A percentile compares a stretch with the other conserved stretches of the same genome.
Evolutionary conservation across 2,329 filamentous ascomycete genomes (phyloP).

Genomic region (Exophiala sp.): DNA sequence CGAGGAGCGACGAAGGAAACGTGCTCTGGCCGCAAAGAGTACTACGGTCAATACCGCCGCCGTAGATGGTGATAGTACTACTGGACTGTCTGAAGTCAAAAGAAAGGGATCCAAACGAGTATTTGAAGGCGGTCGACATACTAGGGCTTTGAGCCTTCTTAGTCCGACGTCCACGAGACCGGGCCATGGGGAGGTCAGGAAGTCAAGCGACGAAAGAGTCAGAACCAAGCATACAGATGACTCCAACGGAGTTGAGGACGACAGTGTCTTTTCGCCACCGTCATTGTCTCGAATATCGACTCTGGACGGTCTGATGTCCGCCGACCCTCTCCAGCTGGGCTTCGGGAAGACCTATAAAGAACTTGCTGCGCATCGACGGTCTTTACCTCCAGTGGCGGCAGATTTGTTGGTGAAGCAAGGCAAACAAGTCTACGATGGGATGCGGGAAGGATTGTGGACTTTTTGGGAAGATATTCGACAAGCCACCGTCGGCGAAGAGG

Average conservation of each 20-base stretch:
- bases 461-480: constrained; percentile 94
- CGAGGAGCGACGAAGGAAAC: constrained; percentile 22
- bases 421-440: constrained; percentile 81
- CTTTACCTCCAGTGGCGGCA: constrained; percentile 42
- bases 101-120: constrained; percentile 49
- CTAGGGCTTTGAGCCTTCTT: constrained; percentile 69
- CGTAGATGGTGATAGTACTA: too few relatives aligned
- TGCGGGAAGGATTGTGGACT: constrained; percentile 83
- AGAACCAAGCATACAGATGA: too few relatives aligned
- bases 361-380: constrained; percentile 37
- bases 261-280: neutral
- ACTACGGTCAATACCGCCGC: neutral
- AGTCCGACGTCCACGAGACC: constrained; percentile 36
- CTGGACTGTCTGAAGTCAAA: too few relatives aligned
- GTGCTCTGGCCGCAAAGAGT: constrained; percentile 20
- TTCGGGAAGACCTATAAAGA: constrained; percentile 33
- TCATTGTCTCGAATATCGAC: constrained; percentile 18
- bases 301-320: constrained; percentile 25
- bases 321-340: constrained; percentile 21
- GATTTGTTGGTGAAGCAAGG: constrained; percentile 51
- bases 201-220: neutral
- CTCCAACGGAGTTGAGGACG: neutral
- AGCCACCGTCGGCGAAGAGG: constrained; percentile 92
- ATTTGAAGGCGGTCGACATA: constrained; percentile 57
- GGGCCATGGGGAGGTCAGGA: neutral